Evolutionary conservation across 495 filamentous ascomycete genomes (phyloP).

Genomic region (Jackrogersella multiformis): DNA sequence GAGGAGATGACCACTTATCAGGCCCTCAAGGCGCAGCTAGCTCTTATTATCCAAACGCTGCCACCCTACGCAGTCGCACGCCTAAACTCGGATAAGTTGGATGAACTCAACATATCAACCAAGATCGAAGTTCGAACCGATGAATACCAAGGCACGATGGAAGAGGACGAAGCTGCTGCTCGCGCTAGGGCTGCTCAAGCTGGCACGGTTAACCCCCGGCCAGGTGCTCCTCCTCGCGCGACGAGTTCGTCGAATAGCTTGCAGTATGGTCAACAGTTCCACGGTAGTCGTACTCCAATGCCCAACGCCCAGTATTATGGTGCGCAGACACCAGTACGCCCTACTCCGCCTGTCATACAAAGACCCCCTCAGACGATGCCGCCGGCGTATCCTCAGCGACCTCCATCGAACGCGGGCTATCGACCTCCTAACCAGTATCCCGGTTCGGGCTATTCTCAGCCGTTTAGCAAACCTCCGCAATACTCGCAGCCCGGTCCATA

Average conservation of each 20-base stretch:
- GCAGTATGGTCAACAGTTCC: conserved; percentile 52
- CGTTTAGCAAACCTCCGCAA: conserved; percentile 40
- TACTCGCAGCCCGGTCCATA: conserved; percentile 48
- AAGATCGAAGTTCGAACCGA: conserved; percentile 76
- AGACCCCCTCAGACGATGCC: conserved; percentile 45
- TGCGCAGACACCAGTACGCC: conserved; percentile 53
- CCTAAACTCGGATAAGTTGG: conserved; percentile 83
- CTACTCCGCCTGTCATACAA: conserved; percentile 41
- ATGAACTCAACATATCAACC: conserved; percentile 82
- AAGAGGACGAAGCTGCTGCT: conserved; percentile 75
- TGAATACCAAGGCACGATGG: conserved; percentile 82
- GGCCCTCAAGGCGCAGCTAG: conserved; percentile 74
- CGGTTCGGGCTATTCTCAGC: conserved; percentile 45
- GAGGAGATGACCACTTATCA: conserved; percentile 80
- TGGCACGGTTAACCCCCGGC: conserved; percentile 47
- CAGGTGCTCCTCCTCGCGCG: conserved; percentile 50
- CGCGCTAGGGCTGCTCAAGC: conserved; percentile 52
- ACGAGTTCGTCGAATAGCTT: conserved; percentile 49
- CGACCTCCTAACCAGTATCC: conserved; percentile 41
- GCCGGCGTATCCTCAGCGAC: conserved; percentile 43
- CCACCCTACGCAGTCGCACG: conserved; percentile 90
- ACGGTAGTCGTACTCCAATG: conserved; percentile 50
- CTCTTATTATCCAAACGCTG: conserved; percentile 74
- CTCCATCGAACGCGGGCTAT: conserved; percentile 41
- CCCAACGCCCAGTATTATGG: conserved; percentile 51